Conservation (phyloP, 202 grass and related monocot species). For the Hordeum pubiflorum region DNA sequence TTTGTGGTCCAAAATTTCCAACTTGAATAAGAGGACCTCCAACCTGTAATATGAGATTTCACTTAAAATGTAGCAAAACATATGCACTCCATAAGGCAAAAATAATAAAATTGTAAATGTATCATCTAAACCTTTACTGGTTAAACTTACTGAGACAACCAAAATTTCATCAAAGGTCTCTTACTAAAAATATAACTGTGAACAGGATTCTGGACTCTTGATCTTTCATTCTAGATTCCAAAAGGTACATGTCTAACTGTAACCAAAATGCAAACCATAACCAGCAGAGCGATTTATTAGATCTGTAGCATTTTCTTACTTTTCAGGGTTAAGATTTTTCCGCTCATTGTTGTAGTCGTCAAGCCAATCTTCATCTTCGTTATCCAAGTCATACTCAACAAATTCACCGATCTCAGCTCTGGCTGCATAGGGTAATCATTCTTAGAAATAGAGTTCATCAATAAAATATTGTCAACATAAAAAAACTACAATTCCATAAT, state of each 20-base stretch:
- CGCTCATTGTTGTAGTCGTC: slow-evolving; percentile 75
- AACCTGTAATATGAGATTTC: slow-evolving; percentile 46
- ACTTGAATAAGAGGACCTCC: slow-evolving; percentile 86
- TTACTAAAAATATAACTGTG: background rate
- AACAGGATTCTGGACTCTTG: background rate
- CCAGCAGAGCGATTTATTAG: background rate
- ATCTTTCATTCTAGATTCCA: background rate
- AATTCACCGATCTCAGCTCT: slow-evolving; percentile 88
- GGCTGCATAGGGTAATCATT: slow-evolving; percentile 39
- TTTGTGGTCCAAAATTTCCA: slow-evolving; percentile 95
- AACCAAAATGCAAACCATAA: slow-evolving; percentile 11
- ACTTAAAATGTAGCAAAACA: slow-evolving; percentile 14
- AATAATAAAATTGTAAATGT: background rate
- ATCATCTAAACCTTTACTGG: background rate
- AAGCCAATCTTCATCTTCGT: slow-evolving; percentile 96
- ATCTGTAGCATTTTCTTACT: slow-evolving; percentile 43
- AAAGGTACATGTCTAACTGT: slow-evolving; percentile 4
- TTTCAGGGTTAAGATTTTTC: slow-evolving; percentile 84
- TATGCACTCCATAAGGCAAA: background rate
- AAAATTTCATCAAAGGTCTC: background rate
- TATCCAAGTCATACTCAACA: slow-evolving; percentile 91
- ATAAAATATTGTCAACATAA: slow-evolving; percentile 15
- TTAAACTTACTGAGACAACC: background rate
- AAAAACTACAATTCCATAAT: background rate
- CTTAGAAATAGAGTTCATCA: slow-evolving; percentile 21